Conservation (phyloP, 2,329 filamentous ascomycete genomes). For the Anthostomella pinea region DNA sequence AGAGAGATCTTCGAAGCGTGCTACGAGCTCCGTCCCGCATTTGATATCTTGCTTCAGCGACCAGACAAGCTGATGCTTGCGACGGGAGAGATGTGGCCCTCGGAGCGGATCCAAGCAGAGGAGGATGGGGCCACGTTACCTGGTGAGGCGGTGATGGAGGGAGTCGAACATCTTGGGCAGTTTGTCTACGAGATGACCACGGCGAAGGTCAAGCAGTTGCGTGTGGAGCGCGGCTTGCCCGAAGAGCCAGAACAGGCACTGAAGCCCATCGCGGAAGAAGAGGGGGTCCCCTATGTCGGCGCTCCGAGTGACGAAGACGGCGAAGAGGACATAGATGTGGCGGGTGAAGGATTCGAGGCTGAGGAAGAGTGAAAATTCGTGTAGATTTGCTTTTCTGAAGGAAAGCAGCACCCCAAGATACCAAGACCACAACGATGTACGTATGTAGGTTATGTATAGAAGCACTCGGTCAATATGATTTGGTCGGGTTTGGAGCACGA, state of each 20-base stretch:
- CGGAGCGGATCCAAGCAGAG: slow-evolving; percentile 50
- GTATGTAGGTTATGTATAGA: too few relatives aligned
- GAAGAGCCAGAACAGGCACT: slow-evolving; percentile 15
- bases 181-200: slow-evolving; percentile 97
- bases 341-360: slow-evolving; percentile 9
- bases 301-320: slow-evolving; percentile 23
- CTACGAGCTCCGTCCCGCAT: slow-evolving; percentile 83
- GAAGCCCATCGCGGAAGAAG: slow-evolving; percentile 29
- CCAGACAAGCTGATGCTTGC: slow-evolving; percentile 78
- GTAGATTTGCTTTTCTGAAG: too few relatives aligned
- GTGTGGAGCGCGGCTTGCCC: slow-evolving; percentile 35
- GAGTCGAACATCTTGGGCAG: slow-evolving; percentile 89
- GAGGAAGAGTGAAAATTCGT: slow-evolving; percentile 8
- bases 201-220: slow-evolving; percentile 50
- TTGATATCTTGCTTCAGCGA: slow-evolving; percentile 72
- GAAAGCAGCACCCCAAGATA: too few relatives aligned
- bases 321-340: slow-evolving; percentile 18
- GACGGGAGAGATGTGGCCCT: slow-evolving; percentile 83
- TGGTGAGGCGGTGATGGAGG: slow-evolving; percentile 73
- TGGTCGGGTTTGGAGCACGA: too few relatives aligned
- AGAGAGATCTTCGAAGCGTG: slow-evolving; percentile 85
- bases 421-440: too few relatives aligned
- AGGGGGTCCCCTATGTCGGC: slow-evolving; percentile 25
- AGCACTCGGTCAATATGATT: too few relatives aligned
- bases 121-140: slow-evolving; percentile 47